A percentile compares a stretch with the other conserved stretches of the same genome.
phyloP scores from a whole-genome alignment of 2,329 filamentous ascomycete genomes.

The Cytospora schulzeri region DNA sequence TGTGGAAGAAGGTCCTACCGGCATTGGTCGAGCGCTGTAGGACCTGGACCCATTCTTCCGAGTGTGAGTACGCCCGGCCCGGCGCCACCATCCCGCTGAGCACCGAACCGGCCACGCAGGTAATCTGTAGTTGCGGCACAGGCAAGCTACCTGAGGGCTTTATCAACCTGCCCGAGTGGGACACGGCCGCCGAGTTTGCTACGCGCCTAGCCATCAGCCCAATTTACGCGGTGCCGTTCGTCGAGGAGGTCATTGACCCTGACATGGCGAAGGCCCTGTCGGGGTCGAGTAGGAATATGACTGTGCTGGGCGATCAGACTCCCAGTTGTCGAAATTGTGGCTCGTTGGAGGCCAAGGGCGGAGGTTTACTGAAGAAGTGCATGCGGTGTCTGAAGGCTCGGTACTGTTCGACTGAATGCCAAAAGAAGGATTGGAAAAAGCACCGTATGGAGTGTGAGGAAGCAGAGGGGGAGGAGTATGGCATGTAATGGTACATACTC shows the following conservation, averaged over 20 bases:
- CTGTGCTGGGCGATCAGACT: background rate
- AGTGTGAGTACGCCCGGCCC: slow-evolving; percentile 46
- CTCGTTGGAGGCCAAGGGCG: slow-evolving; percentile 35
- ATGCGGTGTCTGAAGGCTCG: slow-evolving; percentile 44
- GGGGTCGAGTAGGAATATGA: background rate
- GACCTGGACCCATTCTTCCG: slow-evolving; percentile 46
- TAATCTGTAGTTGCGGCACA: slow-evolving; percentile 50
- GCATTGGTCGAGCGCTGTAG: slow-evolving; percentile 51
- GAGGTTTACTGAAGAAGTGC: slow-evolving; percentile 46
- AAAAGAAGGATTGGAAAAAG: slow-evolving; percentile 56
- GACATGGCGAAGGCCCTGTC: background rate
- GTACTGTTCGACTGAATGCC: slow-evolving; percentile 57
- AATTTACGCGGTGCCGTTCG: slow-evolving; percentile 47
- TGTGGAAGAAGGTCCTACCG: slow-evolving; percentile 51
- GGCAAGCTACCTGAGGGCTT: slow-evolving; percentile 46
- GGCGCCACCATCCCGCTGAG: slow-evolving; percentile 44
- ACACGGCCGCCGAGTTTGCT: slow-evolving; percentile 44
- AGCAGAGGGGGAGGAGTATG: slow-evolving; percentile 1
- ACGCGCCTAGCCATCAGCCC: slow-evolving; percentile 63
- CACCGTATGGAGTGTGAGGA: slow-evolving; percentile 48
- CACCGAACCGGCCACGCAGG: slow-evolving; percentile 38
- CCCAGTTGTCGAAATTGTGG: slow-evolving; percentile 42
- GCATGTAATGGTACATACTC: background rate
- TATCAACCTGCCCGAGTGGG: slow-evolving; percentile 46
- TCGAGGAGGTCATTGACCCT: slow-evolving; percentile 39